Conservation (phyloP, 768 basidiomycete species). For the Phylloporus sp. region DNA sequence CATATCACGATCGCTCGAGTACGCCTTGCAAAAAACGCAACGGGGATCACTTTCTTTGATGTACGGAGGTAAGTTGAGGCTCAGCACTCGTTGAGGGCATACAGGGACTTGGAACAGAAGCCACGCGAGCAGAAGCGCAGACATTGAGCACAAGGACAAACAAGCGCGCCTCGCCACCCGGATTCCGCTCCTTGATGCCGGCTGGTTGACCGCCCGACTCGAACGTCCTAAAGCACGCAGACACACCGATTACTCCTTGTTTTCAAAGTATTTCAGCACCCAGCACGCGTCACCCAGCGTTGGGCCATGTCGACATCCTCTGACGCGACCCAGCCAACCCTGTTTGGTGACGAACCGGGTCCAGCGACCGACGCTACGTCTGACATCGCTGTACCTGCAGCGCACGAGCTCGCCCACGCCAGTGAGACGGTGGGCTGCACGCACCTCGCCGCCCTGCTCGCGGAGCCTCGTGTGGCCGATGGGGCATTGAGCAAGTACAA, state of each 20-base stretch:
- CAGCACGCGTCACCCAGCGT: background rate
- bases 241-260: background rate
- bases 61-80: background rate
- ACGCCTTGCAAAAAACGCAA: constrained; percentile 43
- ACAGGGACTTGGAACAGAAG: background rate
- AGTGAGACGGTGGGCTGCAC: constrained; percentile 24
- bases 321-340: constrained; percentile 25
- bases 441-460: constrained; percentile 41
- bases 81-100: background rate
- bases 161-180: no score
- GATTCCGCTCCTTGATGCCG: no score
- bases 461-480: constrained; percentile 27
- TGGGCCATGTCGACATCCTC: constrained; percentile 33
- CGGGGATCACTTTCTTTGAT: background rate
- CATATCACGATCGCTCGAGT: constrained; percentile 31
- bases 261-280: background rate
- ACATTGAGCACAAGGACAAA: constrained; percentile 20
- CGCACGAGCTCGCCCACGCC: constrained; percentile 12
- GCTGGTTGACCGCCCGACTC: background rate
- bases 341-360: constrained; percentile 26
- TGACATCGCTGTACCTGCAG: constrained; percentile 6
- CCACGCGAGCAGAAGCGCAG: constrained; percentile 9
- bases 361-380: constrained; percentile 9
- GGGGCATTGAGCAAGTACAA: constrained; percentile 48
- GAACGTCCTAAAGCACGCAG: background rate